Conservation (phyloP, 1,139 yeast species). For the Blastobotrys malaysiensis region DNA sequence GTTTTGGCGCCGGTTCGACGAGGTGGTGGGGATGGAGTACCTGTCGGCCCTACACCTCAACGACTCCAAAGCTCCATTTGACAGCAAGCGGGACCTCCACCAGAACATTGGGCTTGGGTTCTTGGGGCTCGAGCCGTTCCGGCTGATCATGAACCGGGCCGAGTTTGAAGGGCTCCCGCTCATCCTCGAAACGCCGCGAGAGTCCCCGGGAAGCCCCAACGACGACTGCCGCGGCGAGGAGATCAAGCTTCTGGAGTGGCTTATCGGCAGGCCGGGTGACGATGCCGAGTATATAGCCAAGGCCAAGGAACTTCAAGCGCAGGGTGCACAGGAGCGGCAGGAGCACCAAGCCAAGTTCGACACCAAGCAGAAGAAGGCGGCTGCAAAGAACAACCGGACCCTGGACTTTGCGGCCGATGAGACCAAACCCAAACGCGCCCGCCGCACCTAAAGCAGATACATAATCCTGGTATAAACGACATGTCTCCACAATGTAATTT, state of each 20-base stretch:
- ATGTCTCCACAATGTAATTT: too few relatives aligned
- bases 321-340: constrained; percentile 32
- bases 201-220: constrained; percentile 35
- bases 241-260: constrained; percentile 62
- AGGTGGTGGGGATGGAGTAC: constrained; percentile 65
- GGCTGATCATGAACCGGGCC: constrained; percentile 65
- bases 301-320: constrained; percentile 43
- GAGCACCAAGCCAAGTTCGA: constrained; percentile 27
- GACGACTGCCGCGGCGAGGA: constrained; percentile 71
- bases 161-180: constrained; percentile 66
- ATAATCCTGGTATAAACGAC: too few relatives aligned
- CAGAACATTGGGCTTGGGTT: constrained; percentile 88
- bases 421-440: not conserved
- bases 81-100: constrained; percentile 86
- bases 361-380: constrained; percentile 18
- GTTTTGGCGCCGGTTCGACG: constrained; percentile 74
- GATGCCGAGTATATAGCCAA: constrained; percentile 53
- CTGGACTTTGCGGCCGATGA: not conserved
- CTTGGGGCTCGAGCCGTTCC: constrained; percentile 76
- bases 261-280: constrained; percentile 47
- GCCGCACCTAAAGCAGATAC: not conserved
- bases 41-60: constrained; percentile 79
- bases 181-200: constrained; percentile 84
- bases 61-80: constrained; percentile 91
- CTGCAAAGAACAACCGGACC: constrained; percentile 11